These are phyloP conservation scores for Acanthamoeba rhysodes DNA, from an alignment of 208 protist genomes.

Conservation along the genomic window DNA sequence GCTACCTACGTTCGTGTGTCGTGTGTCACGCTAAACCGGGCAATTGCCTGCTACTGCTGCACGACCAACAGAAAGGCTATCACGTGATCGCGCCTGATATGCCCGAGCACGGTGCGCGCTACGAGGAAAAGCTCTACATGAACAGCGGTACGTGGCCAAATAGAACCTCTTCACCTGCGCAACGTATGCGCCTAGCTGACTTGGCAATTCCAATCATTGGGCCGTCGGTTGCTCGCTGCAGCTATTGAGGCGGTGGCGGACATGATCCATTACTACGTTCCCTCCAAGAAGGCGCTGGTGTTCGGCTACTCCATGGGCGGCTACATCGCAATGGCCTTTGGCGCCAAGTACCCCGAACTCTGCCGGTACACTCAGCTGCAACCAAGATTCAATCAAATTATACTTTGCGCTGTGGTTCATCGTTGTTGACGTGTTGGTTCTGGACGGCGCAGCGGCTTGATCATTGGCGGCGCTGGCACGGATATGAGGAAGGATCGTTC, in stretches of 20 bases:
- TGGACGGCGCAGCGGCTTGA: background rate
- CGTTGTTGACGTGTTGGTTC: too few relatives aligned
- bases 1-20: too few relatives aligned
- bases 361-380: background rate
- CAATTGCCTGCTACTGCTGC: background rate
- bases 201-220: background rate
- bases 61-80: background rate
- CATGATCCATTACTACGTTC: constrained; percentile 58
- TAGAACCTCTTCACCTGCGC: too few relatives aligned
- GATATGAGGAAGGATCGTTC: constrained; percentile 41
- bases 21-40: background rate
- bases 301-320: constrained; percentile 56
- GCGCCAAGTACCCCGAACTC: constrained; percentile 45
- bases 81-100: constrained; percentile 30
- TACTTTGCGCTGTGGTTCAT: background rate
- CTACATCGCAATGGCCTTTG: constrained; percentile 57
- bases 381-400: background rate
- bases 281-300: constrained; percentile 41
- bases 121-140: constrained; percentile 43
- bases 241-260: constrained; percentile 43
- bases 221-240: background rate
- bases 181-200: background rate
- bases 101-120: constrained; percentile 26
- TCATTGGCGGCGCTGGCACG: background rate
- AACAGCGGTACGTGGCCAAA: background rate